These are phyloP conservation scores for Malassezia obtusa DNA, from an alignment of 1,284 basidiomycete genomes.

Conservation along the genomic window DNA sequence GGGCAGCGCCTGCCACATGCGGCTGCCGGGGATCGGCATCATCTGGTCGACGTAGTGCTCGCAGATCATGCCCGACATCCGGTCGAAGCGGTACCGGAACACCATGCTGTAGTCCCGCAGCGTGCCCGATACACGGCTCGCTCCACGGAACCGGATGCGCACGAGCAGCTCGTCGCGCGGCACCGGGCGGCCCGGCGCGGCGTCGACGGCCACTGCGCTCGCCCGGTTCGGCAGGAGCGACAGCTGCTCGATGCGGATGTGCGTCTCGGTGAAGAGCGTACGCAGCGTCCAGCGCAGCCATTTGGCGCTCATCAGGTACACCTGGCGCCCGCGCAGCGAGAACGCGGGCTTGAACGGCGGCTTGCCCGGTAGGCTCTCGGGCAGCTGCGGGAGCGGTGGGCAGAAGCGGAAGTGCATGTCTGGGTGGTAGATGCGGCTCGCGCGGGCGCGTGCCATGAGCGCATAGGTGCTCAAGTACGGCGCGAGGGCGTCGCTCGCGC, in stretches of 20 bases:
- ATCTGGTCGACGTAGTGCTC: slow-evolving; percentile 40
- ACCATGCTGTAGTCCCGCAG: slow-evolving; percentile 40
- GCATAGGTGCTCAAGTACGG: background rate
- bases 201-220: background rate
- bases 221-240: background rate
- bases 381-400: background rate
- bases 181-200: background rate
- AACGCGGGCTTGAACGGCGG: slow-evolving; percentile 5
- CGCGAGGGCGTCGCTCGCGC: background rate
- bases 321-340: slow-evolving; percentile 8
- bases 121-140: slow-evolving; percentile 25
- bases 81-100: slow-evolving; percentile 40
- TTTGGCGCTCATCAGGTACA: slow-evolving; percentile 8
- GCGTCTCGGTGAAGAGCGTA: background rate
- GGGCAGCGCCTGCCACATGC: slow-evolving; percentile 25
- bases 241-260: slow-evolving; percentile 6
- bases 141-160: slow-evolving; percentile 33
- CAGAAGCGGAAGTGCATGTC: slow-evolving; percentile 12
- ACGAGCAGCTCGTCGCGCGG: slow-evolving; percentile 26
- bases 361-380: background rate
- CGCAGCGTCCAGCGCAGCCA: slow-evolving; percentile 7
- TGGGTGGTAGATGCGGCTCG: slow-evolving; percentile 7
- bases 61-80: slow-evolving; percentile 29
- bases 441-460: background rate
- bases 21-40: slow-evolving; percentile 37